phyloP scores from a whole-genome alignment of 2,329 filamentous ascomycete genomes.

The Thelonectria blattea region DNA sequence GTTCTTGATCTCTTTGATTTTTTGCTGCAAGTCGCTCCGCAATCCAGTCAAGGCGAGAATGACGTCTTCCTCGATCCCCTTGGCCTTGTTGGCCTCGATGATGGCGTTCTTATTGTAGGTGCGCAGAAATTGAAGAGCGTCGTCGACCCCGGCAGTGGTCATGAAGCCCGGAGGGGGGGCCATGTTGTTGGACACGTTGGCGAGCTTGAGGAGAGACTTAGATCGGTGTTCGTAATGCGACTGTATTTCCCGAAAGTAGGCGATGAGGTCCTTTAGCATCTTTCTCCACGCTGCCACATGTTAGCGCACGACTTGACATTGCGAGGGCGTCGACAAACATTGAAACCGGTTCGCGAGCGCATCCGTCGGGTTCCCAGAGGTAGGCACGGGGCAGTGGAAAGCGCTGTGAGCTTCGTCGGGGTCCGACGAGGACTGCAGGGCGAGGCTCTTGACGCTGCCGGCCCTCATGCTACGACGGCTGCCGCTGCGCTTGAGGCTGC shows the following conservation, averaged over 20 bases:
- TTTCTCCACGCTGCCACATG: conserved; percentile 80
- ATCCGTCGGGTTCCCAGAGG: conserved; percentile 85
- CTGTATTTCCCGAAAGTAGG: conserved; percentile 93
- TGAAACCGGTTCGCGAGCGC: conserved; percentile 87
- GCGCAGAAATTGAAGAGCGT: conserved; percentile 81
- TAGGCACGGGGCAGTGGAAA: conserved; percentile 90
- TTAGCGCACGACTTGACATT: not conserved
- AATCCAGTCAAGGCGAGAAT: conserved; percentile 86
- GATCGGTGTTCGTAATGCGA: conserved; percentile 84
- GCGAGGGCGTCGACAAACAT: conserved; percentile 58
- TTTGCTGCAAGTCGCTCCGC: conserved; percentile 86
- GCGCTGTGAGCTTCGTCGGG: conserved; percentile 78
- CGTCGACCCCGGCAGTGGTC: conserved; percentile 80
- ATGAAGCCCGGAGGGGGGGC: conserved; percentile 78
- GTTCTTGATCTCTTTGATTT: conserved; percentile 98
- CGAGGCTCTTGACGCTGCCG: conserved; percentile 84
- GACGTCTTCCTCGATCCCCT: conserved; percentile 89
- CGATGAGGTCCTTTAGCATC: conserved; percentile 90
- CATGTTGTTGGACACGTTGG: conserved; percentile 84
- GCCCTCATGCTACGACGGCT: conserved; percentile 84
- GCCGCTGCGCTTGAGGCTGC: conserved; percentile 77
- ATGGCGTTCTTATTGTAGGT: conserved; percentile 84
- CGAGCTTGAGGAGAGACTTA: conserved; percentile 82
- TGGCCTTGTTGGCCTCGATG: conserved; percentile 83
- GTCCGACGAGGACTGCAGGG: conserved; percentile 71